phyloP scores from a whole-genome alignment of 495 filamentous ascomycete genomes.

The Podospora sp. region DNA sequence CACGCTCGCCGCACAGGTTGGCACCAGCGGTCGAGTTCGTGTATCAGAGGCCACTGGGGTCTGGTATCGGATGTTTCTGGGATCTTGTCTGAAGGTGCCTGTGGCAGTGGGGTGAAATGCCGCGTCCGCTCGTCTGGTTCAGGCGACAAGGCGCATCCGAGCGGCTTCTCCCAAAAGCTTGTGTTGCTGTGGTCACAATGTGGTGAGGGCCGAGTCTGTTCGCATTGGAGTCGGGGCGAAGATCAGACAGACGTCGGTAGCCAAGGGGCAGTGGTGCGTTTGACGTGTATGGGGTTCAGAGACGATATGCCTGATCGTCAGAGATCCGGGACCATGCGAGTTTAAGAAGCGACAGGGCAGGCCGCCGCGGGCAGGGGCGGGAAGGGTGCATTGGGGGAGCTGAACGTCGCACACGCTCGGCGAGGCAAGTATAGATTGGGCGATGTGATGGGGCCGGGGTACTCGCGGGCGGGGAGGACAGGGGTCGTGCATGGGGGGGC shows the following conservation, averaged over 20 bases:
- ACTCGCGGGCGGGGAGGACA: slow-evolving; percentile 7
- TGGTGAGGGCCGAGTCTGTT: slow-evolving; percentile 3
- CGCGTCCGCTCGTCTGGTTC: slow-evolving; percentile 51
- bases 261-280: slow-evolving; percentile 42
- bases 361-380: slow-evolving; percentile 13
- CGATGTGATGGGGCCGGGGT: slow-evolving; percentile 15
- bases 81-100: slow-evolving; percentile 31
- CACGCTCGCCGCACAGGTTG: slow-evolving; percentile 19
- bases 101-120: slow-evolving; percentile 44
- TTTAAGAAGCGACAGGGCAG: slow-evolving; percentile 50
- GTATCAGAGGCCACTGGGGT: slow-evolving; percentile 44
- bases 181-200: slow-evolving; percentile 13
- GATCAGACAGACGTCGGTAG: slow-evolving; percentile 47
- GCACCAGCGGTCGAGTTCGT: slow-evolving; percentile 28
- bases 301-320: slow-evolving; percentile 39
- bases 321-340: slow-evolving; percentile 42
- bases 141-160: slow-evolving; percentile 52
- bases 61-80: slow-evolving; percentile 46
- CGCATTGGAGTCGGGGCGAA: slow-evolving; percentile 43
- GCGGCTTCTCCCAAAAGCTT: slow-evolving; percentile 37
- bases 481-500: background rate
- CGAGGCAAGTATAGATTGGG: slow-evolving; percentile 14
- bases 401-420: slow-evolving; percentile 2
- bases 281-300: slow-evolving; percentile 38
- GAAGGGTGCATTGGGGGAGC: slow-evolving; percentile 24